These are phyloP conservation scores for Aspergillus nidulans DNA, from an alignment of 495 filamentous ascomycete species.

Conservation along the genomic window DNA sequence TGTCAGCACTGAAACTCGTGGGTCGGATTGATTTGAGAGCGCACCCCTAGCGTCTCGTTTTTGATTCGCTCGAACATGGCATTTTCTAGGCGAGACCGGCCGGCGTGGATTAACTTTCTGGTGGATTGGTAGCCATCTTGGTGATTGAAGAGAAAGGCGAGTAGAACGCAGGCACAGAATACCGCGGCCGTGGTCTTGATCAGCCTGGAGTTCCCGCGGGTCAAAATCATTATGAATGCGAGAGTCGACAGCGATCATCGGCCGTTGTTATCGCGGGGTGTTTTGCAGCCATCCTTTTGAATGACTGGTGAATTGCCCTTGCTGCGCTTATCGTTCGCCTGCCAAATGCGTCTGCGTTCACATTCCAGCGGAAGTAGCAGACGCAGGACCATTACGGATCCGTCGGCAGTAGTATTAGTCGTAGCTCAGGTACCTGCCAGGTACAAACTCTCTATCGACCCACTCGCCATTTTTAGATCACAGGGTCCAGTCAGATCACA, in stretches of 20 bases:
- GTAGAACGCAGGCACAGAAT: slow-evolving; percentile 7
- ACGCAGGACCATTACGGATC: no score
- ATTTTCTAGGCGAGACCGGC: slow-evolving; percentile 15
- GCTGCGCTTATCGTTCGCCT: background rate
- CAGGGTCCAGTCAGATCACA: background rate
- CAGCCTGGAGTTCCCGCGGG: slow-evolving; percentile 10
- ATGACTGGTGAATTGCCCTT: background rate
- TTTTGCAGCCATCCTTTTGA: background rate
- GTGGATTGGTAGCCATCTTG: slow-evolving; percentile 15
- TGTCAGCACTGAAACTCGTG: background rate
- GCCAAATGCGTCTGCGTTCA: background rate
- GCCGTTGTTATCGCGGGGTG: background rate
- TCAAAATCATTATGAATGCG: slow-evolving; percentile 1
- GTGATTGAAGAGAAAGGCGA: slow-evolving; percentile 9
- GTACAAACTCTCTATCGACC: background rate
- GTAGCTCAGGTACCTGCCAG: background rate
- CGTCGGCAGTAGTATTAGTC: no score
- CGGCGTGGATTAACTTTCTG: slow-evolving; percentile 9
- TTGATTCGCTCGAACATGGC: slow-evolving; percentile 20
- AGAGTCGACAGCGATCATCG: background rate
- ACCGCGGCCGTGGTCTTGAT: slow-evolving; percentile 9
- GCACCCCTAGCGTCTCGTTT: slow-evolving; percentile 28
- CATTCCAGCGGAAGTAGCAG: background rate
- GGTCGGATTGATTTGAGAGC: background rate
- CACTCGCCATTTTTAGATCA: background rate